Evolutionary conservation across 805 yeast species (phyloP), one percentile per base, ranked within the genome.

Genomic region (Wickerhamiella kurtzmanii): DNA sequence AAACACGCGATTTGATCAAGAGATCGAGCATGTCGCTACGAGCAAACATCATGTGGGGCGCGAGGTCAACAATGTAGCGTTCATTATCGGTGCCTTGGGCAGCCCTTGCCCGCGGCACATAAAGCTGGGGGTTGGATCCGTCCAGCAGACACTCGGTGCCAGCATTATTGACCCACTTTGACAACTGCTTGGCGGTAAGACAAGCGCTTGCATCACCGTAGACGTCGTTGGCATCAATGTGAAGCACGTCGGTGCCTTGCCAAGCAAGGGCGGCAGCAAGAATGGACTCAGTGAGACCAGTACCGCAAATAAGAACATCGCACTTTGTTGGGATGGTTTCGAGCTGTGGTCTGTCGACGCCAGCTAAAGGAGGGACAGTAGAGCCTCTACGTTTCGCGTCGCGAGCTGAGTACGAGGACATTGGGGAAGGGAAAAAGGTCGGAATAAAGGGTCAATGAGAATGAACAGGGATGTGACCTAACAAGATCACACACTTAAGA

Each of bases 181-280:
- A 80, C 51, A 87, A 64, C 64, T 92, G 95, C 54, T 86, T 95
- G 43, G 87, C 75, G 18, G 94, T 82, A 44, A 92, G 66, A 2
- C 95, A 83, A 4, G 96, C 87, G 44, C 80, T 73, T 35, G 81
- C 73, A 61, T 88, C 97, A 18, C 98, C 98, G 58, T 92, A 92
- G 61, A 84, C 80, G 22, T 77, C 72, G 59, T 87, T 82, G 39
- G 78, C 70, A 62, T 92, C 98, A 25, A 92, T 77, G 60, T 92
- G 98, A 40, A 92, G 68, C 6, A 92, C 96, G 53, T 74, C 78
- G n/a, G 92, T 78, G n/a, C 98, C 98, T 57, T 86, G 95, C 97
- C 98, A 92, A 11, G 96, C 82, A 42, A 92, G 70, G 0, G 96
- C 89, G 11, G 96, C 95, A 0, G 97, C 96, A 43, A 87, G 65